Conservation (phyloP, 768 basidiomycete genomes). For the Lyophyllum semitale region DNA sequence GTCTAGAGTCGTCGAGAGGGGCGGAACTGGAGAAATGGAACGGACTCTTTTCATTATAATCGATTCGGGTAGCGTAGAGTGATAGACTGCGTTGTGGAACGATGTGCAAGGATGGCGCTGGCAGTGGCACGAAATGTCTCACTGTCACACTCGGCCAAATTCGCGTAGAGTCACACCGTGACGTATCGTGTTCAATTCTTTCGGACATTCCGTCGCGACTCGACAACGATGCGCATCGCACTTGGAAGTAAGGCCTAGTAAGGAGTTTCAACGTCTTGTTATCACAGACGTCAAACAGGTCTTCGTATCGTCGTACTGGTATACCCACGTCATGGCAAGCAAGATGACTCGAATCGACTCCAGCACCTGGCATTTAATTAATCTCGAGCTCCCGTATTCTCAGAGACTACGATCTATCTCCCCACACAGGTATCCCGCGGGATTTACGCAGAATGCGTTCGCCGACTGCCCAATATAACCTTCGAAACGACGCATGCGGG, state of each 20-base stretch:
- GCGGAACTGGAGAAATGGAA: slow-evolving; percentile 1
- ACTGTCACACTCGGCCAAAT: neutral
- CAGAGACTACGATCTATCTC: neutral
- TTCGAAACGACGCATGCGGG: neutral
- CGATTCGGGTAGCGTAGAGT: neutral
- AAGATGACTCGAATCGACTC: slow-evolving; percentile 2
- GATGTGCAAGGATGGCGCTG: neutral
- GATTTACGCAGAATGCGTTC: too few species aligned
- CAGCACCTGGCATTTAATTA: neutral
- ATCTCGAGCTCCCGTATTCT: neutral
- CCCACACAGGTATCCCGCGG: too few species aligned
- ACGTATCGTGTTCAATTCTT: slow-evolving; percentile 9
- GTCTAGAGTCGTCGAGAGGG: neutral
- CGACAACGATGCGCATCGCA: neutral
- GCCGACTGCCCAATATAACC: neutral
- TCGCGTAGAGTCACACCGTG: slow-evolving; percentile 20
- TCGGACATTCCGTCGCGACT: neutral
- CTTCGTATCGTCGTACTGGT: neutral
- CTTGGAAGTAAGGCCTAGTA: neutral
- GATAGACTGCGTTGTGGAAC: neutral
- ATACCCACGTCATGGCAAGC: neutral
- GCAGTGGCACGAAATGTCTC: slow-evolving; percentile 5
- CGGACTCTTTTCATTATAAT: slow-evolving; percentile 8
- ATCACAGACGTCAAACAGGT: neutral
- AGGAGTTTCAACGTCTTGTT: neutral